phyloP scores from a whole-genome alignment of 768 basidiomycete species.

The Auricularia sp. region DNA sequence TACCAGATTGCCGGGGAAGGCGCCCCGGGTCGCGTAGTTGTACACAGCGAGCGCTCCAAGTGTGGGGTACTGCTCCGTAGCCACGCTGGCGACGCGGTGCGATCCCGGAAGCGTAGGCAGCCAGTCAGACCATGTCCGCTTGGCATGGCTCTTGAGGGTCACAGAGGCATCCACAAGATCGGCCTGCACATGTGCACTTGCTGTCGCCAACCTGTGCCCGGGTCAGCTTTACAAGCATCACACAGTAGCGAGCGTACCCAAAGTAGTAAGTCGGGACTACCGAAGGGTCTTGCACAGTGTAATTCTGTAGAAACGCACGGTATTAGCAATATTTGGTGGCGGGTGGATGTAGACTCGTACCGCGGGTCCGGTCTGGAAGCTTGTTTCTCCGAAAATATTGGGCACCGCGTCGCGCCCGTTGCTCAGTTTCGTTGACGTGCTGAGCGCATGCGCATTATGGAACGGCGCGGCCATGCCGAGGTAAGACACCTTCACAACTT shows the following conservation, averaged over 20 bases:
- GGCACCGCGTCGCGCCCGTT: background rate
- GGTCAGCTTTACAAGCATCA: background rate
- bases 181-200: background rate
- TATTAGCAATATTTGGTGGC: background rate
- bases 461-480: background rate
- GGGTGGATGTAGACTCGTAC: too few relatives aligned
- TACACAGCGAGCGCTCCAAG: too few relatives aligned
- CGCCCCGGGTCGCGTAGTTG: too few relatives aligned
- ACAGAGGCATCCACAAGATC: background rate
- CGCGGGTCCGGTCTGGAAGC: too few relatives aligned
- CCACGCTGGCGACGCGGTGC: too few relatives aligned
- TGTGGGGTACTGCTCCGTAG: too few relatives aligned
- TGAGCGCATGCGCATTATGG: background rate
- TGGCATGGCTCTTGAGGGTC: background rate
- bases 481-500: background rate
- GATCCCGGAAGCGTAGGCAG: background rate
- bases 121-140: background rate
- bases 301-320: background rate
- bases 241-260: background rate
- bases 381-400: too few relatives aligned
- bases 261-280: background rate
- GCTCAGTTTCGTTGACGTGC: background rate
- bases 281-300: background rate
- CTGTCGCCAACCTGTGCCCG: background rate
- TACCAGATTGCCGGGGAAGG: background rate